Percentiles rank a stretch among this genome's conserved stretches.
Conservation (phyloP, 306 rosid genomes). For the Begonia fuchsioides region DNA sequence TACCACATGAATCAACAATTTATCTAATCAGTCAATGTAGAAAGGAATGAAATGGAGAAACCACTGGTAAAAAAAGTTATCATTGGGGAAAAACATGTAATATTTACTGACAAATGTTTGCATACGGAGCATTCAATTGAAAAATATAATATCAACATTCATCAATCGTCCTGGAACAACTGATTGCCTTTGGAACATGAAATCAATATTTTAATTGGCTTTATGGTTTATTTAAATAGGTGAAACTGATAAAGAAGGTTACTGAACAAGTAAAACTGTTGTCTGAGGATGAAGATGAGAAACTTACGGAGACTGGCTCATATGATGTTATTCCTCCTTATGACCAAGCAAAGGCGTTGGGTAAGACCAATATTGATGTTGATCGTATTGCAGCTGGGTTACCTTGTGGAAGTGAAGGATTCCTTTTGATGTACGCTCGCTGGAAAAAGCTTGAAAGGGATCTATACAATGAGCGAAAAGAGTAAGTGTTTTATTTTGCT, state of each 20-base stretch:
- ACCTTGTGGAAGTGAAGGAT: constrained; percentile 98
- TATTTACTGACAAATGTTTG: too few relatives aligned
- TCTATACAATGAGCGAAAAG: constrained; percentile 86
- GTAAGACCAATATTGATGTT: constrained; percentile 82
- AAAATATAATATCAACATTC: too few relatives aligned
- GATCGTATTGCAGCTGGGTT: constrained; percentile 97
- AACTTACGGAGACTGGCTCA: constrained; percentile 48
- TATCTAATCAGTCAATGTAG: too few relatives aligned
- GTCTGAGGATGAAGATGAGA: constrained; percentile 70
- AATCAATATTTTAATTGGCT: background rate
- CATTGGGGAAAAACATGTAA: too few relatives aligned
- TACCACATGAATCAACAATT: too few relatives aligned
- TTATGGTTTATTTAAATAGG: constrained; percentile 25
- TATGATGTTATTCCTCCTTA: constrained; percentile 74
- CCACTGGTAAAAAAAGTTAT: too few relatives aligned
- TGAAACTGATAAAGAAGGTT: constrained; percentile 76
- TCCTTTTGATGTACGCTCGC: constrained; percentile 95
- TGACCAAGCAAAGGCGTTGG: constrained; percentile 98
- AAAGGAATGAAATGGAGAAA: too few relatives aligned
- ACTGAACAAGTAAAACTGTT: constrained; percentile 89
- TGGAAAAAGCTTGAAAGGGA: constrained; percentile 98
- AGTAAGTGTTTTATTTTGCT: constrained; percentile 28
- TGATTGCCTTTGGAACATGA: too few relatives aligned
- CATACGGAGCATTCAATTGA: too few relatives aligned
- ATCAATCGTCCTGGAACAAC: too few relatives aligned